Evolutionary conservation across 345 rosid species (phyloP), one percentile per base, ranked within the genome.

Genomic region (Salix caprea): DNA sequence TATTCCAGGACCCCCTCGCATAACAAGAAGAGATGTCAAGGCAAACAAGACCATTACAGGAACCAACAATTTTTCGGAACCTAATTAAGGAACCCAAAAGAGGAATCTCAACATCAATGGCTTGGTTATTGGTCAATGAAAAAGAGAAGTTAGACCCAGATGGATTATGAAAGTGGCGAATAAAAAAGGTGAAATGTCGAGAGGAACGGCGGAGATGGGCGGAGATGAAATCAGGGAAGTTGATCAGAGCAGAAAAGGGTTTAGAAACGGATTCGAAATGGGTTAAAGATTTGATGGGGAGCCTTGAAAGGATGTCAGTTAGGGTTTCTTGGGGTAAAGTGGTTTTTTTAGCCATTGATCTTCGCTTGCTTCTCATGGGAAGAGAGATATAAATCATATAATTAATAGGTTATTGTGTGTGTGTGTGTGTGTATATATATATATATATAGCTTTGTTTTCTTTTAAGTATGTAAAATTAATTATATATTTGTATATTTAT

Each of bases 221-320:
- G 73, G 84, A 12, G 34, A 83, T 16, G 81, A 87, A 77, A 15
- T 46, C 61, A 6, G 81, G 78, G 76, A 79, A 64, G 0, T 72
- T 32, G 39, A 84, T 70, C 74, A 87, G 80, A 18, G 77, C 1
- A 42, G 78, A 73, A 70, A 74, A 83, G 72, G 71, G 61, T 34
- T 81, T 85, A 16, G 88, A 87, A 24, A 87, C 73, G 71, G 79
- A 79, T 56, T 83, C 70, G 76, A 87, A 87, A 9, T 86, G 86
- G 67, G 72, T 52, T 0, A 87, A 28, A 75, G 88, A 77, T 72
- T 87, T 83, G 64, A 79, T 65, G 1, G 90, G 90, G 4, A 87
- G 61, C 6, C 78, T 30, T 7, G 81, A 81, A n/a, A 87, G 82
- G 72, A 87, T 81, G 58, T 83, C 79, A 18, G 26, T 2, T 64